These are phyloP conservation scores for Cyphellophora attinorum DNA, from an alignment of 2,329 filamentous ascomycete species.

Conservation along the genomic window DNA sequence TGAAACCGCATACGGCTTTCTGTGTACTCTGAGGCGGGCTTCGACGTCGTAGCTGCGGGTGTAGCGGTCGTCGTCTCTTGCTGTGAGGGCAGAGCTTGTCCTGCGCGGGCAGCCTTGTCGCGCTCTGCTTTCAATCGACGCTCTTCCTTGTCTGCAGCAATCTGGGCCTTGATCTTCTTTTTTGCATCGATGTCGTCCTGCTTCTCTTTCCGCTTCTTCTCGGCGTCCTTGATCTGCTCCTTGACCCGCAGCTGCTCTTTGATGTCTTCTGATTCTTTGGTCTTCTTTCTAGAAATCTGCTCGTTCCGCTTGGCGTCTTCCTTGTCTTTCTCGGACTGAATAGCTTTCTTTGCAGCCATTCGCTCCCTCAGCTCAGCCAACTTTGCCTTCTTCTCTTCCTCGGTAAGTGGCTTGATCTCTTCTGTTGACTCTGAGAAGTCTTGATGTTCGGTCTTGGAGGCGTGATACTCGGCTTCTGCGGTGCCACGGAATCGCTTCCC, in stretches of 20 bases:
- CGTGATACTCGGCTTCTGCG: constrained; percentile 80
- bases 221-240: constrained; percentile 85
- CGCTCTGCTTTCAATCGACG: constrained; percentile 74
- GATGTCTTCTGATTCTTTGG: constrained; percentile 75
- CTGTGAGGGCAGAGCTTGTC: constrained; percentile 45
- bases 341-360: constrained; percentile 62
- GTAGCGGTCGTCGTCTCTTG: constrained; percentile 34
- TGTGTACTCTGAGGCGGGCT: constrained; percentile 61
- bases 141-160: constrained; percentile 88
- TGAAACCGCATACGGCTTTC: constrained; percentile 78
- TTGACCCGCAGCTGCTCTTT: constrained; percentile 85
- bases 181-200: constrained; percentile 74
- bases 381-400: constrained; percentile 78
- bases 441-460: constrained; percentile 78
- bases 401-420: constrained; percentile 80
- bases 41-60: constrained; percentile 40
- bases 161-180: constrained; percentile 82
- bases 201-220: constrained; percentile 80
- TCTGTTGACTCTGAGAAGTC: constrained; percentile 92
- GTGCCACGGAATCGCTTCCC: constrained; percentile 80
- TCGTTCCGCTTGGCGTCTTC: constrained; percentile 79
- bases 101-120: constrained; percentile 78
- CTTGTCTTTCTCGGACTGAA: constrained; percentile 63
- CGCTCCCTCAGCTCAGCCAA: constrained; percentile 65
- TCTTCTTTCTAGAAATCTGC: constrained; percentile 74